These are phyloP conservation scores for Geoglossum glabrum DNA, from an alignment of 495 filamentous ascomycete species.

Conservation along the genomic window DNA sequence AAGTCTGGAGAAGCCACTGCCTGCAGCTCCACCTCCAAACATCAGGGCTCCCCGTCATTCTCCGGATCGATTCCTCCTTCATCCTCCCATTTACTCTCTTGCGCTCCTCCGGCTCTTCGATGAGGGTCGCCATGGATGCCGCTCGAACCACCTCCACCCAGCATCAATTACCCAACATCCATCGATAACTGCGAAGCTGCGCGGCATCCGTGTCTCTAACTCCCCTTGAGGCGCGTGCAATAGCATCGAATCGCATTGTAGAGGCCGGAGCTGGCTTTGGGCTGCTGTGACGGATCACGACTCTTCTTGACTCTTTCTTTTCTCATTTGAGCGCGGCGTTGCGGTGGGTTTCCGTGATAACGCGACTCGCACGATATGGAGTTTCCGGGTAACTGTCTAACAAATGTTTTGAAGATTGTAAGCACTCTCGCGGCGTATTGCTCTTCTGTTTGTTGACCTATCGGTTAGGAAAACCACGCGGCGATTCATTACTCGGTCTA, in stretches of 20 bases:
- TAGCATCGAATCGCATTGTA: neutral
- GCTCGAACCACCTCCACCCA: neutral
- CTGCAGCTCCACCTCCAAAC: neutral
- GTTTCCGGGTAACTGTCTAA: slow-evolving; percentile 9
- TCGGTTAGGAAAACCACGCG: slow-evolving; percentile 6
- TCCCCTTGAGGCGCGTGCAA: neutral
- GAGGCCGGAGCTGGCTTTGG: neutral
- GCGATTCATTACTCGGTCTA: slow-evolving; percentile 1
- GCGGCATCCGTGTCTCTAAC: neutral
- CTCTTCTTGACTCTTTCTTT: neutral
- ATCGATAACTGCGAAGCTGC: neutral
- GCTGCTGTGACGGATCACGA: neutral
- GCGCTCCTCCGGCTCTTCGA: neutral
- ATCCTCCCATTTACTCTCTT: neutral
- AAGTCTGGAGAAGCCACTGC: neutral
- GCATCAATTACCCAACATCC: neutral
- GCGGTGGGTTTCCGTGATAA: neutral
- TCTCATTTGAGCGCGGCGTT: neutral
- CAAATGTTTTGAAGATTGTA: slow-evolving; percentile 14
- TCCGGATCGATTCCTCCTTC: neutral
- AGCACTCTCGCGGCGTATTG: neutral
- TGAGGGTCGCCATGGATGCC: neutral
- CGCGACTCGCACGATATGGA: slow-evolving; percentile 6
- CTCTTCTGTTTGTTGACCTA: neutral
- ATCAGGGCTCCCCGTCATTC: neutral